These are phyloP conservation scores for Malus hybrid DNA, from an alignment of 331 rosid species.

Conservation along the genomic window DNA sequence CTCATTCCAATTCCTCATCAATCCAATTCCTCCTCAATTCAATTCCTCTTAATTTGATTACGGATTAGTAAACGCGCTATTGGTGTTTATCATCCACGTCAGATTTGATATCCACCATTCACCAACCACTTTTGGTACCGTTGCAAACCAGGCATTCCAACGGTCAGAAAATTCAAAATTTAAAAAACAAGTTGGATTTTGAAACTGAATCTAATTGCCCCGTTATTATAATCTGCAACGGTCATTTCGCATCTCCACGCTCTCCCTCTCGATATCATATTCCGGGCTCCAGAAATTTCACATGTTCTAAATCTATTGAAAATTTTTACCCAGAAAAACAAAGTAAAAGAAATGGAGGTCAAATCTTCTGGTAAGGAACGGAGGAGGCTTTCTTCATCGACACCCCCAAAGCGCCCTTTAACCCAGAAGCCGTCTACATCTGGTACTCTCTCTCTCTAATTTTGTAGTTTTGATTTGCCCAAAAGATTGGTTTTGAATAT, in stretches of 20 bases:
- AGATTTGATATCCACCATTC: not conserved
- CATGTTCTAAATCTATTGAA: not conserved
- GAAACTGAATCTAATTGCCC: no score
- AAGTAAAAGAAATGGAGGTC: slow-evolving; percentile 9
- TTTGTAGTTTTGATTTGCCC: not conserved
- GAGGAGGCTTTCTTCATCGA: not conserved
- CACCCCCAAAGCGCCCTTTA: not conserved
- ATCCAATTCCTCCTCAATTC: no score
- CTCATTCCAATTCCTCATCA: no score
- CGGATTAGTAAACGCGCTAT: no score
- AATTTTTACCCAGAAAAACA: not conserved
- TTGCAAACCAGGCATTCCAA: not conserved
- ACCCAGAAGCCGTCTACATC: not conserved
- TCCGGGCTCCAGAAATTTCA: not conserved
- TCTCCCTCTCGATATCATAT: not conserved
- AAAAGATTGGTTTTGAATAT: not conserved
- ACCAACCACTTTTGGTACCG: not conserved
- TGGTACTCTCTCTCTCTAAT: slow-evolving; percentile 3
- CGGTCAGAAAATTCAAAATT: slow-evolving; percentile 1
- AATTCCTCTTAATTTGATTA: no score
- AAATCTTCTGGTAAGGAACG: not conserved
- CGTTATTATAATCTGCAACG: not conserved
- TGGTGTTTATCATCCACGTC: not conserved
- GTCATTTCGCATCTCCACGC: not conserved
- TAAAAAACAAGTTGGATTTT: not conserved